Evolutionary conservation across 768 basidiomycete species (phyloP), one percentile per base, ranked within the genome.

Genomic region (Termitomyces eurrhizus): DNA sequence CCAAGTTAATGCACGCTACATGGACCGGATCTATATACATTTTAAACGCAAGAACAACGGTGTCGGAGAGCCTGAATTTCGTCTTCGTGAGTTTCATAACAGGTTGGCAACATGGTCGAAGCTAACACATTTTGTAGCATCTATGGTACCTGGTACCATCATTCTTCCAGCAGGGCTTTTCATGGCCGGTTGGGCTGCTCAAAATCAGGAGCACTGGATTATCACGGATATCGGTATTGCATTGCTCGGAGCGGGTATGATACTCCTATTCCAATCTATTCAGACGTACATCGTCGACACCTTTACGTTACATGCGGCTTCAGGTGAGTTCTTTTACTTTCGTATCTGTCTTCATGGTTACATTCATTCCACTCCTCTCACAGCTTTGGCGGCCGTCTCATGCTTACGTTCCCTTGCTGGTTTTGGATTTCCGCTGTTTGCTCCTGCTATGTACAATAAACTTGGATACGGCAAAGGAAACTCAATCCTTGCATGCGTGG

Each of bases 341-440:
- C 16, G 48, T 42, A 32, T 12, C n/a, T 55, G 5, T 21, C 18
- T 36, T 49, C 21, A 14, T 42, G 11, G 29, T 13, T 11, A 58
- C 51, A 33, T 5, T 32, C 12, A 32, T 24, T 54, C 33, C 29
- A 36, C 26, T 58, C 49, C 51, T 61, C 26, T 52, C 7, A 50
- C 53, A 83, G 87, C 88, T 3, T 72, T 92, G 11, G 88, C 88
- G 0, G 87, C 88, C 0, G 83, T 83, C 21, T 74, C 85, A 0
- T 87, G 72, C 68, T 68, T 90, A 14, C 83, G 90, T 29, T 84
- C 86, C 0, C 57, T 90, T 0, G 82, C 83, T 1, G 90, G 90
- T 0, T 92, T 90, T 56, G 84, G 80, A 1, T 91, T 93, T 68
- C 91, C 90, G 2, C 73, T 92, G n/a, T 92, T 92, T 64, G 88